Evolutionary conservation across 768 basidiomycete species (phyloP), one percentile per base, ranked within the genome.

Genomic region (Calocera cornea): DNA sequence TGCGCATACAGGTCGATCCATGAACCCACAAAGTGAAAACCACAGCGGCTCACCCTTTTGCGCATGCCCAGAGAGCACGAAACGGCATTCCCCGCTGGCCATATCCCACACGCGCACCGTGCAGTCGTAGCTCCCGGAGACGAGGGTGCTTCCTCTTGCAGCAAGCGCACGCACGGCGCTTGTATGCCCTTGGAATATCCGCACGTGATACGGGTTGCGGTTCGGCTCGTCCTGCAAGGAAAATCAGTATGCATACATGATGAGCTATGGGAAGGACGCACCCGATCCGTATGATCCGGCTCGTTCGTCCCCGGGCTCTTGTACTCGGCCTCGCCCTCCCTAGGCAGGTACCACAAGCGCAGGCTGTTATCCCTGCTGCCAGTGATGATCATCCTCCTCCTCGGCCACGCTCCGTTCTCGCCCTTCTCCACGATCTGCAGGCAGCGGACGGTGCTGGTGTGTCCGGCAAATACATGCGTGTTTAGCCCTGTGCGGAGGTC

Each of bases 81-180:
- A 89, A 74, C 86, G 87, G 75, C 89, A 91, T 29, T 80, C 80
- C 17, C 93, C 93, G 31, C 84, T 89, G 71, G 91, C 82, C 68
- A 92, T 88, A 72, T 97, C 93, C 95, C 95, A 97, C 49, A 98
- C 87, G 38, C 95, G 87, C 50, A 97, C 92, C 7, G 88, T 92
- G 73, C 88, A 90, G 74, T 99, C 95, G 75, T 97, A 98, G 74
- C 93, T 95, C 38, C 95, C 95, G 29, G 93, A 95, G 19, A 97
- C 92, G 47, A 97, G 82, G 0, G 89, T 91, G 44, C 91, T 82
- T 10, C 94, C 94, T 70, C 93, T 82, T 19, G 92, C 91, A 24
- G 93, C 92, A n/a, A 97, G 80, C 5, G 94, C 92, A 67, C 94
- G 84, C 24, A 97, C 92, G 24, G 94, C 93, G 73, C 91, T 88